Evolutionary conservation across 1,284 basidiomycete species (phyloP).

Genomic region (Pholiota adiposa): DNA sequence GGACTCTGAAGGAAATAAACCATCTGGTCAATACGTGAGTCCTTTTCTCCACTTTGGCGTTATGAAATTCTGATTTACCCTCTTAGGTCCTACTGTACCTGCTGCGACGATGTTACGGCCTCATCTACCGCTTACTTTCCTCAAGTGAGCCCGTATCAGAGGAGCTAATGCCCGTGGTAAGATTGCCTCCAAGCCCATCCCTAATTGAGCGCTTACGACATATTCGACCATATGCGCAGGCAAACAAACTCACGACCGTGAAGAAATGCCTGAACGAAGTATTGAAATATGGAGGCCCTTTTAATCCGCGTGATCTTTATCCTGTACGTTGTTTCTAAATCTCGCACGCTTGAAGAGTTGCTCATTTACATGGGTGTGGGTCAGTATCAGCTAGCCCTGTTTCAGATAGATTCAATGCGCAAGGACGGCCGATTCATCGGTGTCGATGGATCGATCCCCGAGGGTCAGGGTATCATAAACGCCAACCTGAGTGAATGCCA

Average conservation of each 20-base stretch:
- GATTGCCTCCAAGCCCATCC: slow-evolving; percentile 9
- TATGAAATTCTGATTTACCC: neutral
- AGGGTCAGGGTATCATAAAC: slow-evolving; percentile 96
- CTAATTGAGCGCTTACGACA: neutral
- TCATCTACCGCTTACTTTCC: slow-evolving; percentile 93
- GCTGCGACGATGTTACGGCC: slow-evolving; percentile 92
- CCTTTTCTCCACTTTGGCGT: neutral
- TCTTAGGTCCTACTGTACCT: slow-evolving; percentile 88
- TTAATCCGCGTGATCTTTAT: slow-evolving; percentile 94
- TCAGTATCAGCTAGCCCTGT: slow-evolving; percentile 92
- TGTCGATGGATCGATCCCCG: slow-evolving; percentile 83
- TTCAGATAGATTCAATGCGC: slow-evolving; percentile 94
- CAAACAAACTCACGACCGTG: slow-evolving; percentile 91
- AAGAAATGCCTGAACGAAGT: slow-evolving; percentile 99
- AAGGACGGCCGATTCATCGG: slow-evolving; percentile 94
- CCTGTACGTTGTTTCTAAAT: slow-evolving; percentile 59
- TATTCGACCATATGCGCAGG: slow-evolving; percentile 52
- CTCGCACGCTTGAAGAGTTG: slow-evolving; percentile 4
- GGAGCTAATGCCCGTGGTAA: slow-evolving; percentile 94
- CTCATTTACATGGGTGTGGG: slow-evolving; percentile 1
- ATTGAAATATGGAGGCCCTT: slow-evolving; percentile 94
- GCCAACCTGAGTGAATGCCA: slow-evolving; percentile 97
- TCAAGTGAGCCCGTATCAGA: slow-evolving; percentile 99
- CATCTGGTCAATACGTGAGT: slow-evolving; percentile 88
- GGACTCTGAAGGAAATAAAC: slow-evolving; percentile 90